A percentile compares a stretch with the other conserved stretches of the same genome.
phyloP scores from a whole-genome alignment of 306 rosid species.

The Cucumis melo region DNA sequence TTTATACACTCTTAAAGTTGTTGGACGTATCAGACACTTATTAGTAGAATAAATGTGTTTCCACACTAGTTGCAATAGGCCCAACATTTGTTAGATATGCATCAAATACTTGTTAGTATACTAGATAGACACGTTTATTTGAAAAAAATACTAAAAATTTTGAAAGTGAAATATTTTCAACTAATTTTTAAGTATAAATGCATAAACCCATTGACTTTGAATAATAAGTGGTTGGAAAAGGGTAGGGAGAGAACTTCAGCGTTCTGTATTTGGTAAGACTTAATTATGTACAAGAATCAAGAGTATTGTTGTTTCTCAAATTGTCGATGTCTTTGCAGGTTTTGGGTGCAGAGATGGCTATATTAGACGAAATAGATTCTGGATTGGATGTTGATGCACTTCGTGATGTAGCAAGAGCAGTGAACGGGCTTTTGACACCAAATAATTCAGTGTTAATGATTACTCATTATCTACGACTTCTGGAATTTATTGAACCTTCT shows the following conservation, averaged over 20 bases:
- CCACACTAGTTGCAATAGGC: too few species aligned
- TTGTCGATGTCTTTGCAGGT: conserved; percentile 26
- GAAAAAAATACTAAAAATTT: too few species aligned
- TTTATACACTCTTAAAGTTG: too few species aligned
- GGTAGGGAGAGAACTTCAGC: neutral
- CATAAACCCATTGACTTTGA: too few species aligned
- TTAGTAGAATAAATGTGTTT: too few species aligned
- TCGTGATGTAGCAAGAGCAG: conserved; percentile 85
- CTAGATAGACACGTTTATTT: too few species aligned
- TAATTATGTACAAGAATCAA: neutral
- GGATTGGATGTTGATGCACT: conserved; percentile 97
- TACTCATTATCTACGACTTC: conserved; percentile 73
- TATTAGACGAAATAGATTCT: conserved; percentile 92
- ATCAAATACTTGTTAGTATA: too few species aligned
- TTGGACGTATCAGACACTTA: too few species aligned
- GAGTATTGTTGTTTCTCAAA: neutral
- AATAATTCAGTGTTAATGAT: conserved; percentile 67
- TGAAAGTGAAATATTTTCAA: too few species aligned
- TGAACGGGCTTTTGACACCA: conserved; percentile 52
- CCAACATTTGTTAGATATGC: too few species aligned
- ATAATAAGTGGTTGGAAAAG: neutral
- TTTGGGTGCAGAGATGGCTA: conserved; percentile 89
- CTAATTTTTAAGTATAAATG: too few species aligned
- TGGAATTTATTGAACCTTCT: conserved; percentile 67
- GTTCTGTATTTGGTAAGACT: neutral